Conservation (phyloP, 352 stramenopile genomes). For the Blastocystis sp. region DNA sequence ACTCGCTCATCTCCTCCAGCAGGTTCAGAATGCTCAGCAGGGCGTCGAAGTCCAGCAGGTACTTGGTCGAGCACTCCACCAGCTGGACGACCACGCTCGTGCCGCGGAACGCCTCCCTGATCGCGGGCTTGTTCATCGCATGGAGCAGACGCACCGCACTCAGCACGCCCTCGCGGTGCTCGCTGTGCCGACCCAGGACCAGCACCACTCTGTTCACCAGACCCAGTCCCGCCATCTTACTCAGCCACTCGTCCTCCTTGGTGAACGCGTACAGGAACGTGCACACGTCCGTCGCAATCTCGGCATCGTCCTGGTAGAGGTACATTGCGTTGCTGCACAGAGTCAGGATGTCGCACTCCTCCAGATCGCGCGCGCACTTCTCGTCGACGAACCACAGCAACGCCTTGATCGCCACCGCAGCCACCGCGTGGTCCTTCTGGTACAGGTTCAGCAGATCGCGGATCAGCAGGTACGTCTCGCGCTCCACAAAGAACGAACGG, state of each 20-base stretch:
- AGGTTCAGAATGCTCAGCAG: slow-evolving; percentile 37
- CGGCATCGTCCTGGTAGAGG: slow-evolving; percentile 1
- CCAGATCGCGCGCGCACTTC: not conserved
- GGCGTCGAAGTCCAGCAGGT: slow-evolving; percentile 26
- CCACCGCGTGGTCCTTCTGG: not conserved
- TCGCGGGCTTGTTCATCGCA: not conserved
- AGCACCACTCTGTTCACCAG: slow-evolving; percentile 38
- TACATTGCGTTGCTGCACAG: slow-evolving; percentile 2
- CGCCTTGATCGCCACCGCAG: not conserved
- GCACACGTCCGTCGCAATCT: slow-evolving; percentile 27
- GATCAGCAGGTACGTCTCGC: slow-evolving; percentile 4
- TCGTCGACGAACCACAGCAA: not conserved
- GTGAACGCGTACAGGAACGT: not conserved
- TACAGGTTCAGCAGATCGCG: slow-evolving; percentile 38
- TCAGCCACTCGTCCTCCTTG: not conserved
- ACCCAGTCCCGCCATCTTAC: slow-evolving; percentile 14
- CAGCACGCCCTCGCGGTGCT: slow-evolving; percentile 22
- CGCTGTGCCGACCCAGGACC: slow-evolving; percentile 28
- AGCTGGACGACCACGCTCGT: slow-evolving; percentile 38
- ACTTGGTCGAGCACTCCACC: slow-evolving; percentile 55
- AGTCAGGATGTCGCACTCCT: not conserved
- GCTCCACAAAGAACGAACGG: not conserved
- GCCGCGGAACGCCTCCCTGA: not conserved
- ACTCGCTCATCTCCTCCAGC: slow-evolving; percentile 59
- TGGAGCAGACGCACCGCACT: slow-evolving; percentile 27